Percentiles rank a stretch among this genome's conserved stretches.
Evolutionary conservation across 768 basidiomycete species (phyloP).

Genomic region (Tulasnella sp.): DNA sequence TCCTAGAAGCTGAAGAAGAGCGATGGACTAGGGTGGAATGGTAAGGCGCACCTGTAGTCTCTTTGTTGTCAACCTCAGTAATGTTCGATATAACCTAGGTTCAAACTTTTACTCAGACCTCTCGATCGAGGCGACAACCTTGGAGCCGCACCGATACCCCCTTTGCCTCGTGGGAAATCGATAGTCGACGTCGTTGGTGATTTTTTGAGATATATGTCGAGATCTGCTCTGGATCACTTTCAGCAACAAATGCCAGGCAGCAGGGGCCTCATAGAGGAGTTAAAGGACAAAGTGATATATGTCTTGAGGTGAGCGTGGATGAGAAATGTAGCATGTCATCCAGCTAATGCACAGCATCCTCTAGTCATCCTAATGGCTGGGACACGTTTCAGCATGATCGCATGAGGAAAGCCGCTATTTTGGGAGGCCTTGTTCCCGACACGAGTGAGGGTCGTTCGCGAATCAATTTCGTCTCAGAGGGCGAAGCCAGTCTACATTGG

Average conservation of each 20-base stretch:
- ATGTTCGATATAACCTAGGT: too few species aligned
- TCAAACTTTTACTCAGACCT: too few species aligned
- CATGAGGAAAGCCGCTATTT: slow-evolving; percentile 34
- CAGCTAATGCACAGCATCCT: too few species aligned
- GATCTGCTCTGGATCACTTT: not conserved
- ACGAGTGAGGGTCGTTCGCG: slow-evolving; percentile 28
- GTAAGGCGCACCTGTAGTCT: too few species aligned
- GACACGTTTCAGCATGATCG: slow-evolving; percentile 33
- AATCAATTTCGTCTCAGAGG: slow-evolving; percentile 38
- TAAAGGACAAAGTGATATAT: not conserved
- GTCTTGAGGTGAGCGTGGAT: not conserved
- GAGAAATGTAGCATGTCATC: too few species aligned
- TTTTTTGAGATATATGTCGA: not conserved
- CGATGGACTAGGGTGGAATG: too few species aligned
- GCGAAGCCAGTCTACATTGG: slow-evolving; percentile 41
- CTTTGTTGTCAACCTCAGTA: too few species aligned
- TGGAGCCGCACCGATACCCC: too few species aligned
- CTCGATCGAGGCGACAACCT: too few species aligned
- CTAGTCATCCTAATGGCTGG: slow-evolving; percentile 34
- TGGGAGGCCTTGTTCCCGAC: slow-evolving; percentile 31
- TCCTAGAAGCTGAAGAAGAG: too few species aligned
- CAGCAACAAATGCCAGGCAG: too few species aligned
- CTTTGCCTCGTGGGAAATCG: not conserved
- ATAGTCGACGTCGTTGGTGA: slow-evolving; percentile 2
- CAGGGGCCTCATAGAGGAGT: too few species aligned